These are phyloP conservation scores for Globisporangium nodosum DNA, from an alignment of 352 stramenopile genomes.

Conservation along the genomic window DNA sequence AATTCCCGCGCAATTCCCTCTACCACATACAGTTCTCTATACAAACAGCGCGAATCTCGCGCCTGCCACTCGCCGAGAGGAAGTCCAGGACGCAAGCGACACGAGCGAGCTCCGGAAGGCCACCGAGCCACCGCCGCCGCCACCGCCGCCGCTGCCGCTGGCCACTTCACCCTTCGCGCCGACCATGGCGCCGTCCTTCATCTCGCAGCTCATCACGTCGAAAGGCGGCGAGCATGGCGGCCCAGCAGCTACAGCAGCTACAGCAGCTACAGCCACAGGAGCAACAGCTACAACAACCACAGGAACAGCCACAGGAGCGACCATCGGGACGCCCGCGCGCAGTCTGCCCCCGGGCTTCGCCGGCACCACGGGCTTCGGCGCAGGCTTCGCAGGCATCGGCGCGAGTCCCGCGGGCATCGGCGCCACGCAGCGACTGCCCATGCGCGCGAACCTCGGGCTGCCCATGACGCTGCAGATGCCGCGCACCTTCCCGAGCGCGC, in stretches of 20 bases:
- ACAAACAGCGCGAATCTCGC: background rate
- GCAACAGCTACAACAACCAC: slow-evolving; percentile 1
- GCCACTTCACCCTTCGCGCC: background rate
- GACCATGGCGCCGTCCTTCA: slow-evolving; percentile 13
- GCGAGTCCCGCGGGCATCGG: slow-evolving; percentile 5
- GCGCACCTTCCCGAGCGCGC: slow-evolving; percentile 10
- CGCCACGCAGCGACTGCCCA: slow-evolving; percentile 5
- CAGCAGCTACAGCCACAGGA: background rate
- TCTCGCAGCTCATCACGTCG: slow-evolving; percentile 17
- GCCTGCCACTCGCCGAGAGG: background rate
- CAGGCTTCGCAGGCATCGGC: slow-evolving; percentile 7
- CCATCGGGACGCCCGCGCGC: background rate
- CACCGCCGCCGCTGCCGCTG: too few species aligned
- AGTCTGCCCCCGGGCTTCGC: slow-evolving; percentile 6
- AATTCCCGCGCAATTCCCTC: background rate
- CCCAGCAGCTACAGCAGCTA: background rate
- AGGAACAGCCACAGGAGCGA: background rate
- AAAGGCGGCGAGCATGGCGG: slow-evolving; percentile 10
- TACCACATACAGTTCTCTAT: background rate
- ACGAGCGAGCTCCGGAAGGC: background rate
- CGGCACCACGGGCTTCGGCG: slow-evolving; percentile 2
- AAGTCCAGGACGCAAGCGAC: background rate
- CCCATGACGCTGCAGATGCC: slow-evolving; percentile 17
- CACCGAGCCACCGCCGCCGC: too few species aligned
- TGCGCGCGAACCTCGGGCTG: slow-evolving; percentile 15